Percentiles rank a stretch among this genome's conserved stretches.
These are phyloP conservation scores for Gymnopilus dilepis DNA, from an alignment of 768 basidiomycete species.

Conservation along the genomic window DNA sequence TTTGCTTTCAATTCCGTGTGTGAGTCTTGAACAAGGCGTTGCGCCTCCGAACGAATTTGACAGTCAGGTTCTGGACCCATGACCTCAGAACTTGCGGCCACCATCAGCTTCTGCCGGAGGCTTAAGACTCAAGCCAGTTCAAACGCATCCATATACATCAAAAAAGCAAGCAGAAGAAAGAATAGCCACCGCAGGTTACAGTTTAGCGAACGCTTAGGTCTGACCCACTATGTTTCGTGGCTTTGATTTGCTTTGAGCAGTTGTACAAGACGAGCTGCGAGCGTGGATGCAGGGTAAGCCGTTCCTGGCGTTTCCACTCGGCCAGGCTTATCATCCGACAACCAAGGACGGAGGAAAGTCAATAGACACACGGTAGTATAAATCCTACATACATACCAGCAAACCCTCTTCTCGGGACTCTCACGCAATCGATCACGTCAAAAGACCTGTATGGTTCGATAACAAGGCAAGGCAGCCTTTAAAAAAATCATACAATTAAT, in stretches of 20 bases:
- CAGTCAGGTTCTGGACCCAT: slow-evolving; percentile 13
- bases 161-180: neutral
- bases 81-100: slow-evolving; percentile 16
- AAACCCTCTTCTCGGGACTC: slow-evolving; percentile 13
- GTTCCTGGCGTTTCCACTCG: slow-evolving; percentile 8
- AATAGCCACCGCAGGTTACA: neutral
- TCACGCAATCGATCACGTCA: slow-evolving; percentile 23
- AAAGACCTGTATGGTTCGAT: slow-evolving; percentile 7
- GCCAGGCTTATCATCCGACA: slow-evolving; percentile 23
- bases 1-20: slow-evolving; percentile 10
- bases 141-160: neutral
- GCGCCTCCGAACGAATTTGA: slow-evolving; percentile 3
- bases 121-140: slow-evolving; percentile 11
- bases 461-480: slow-evolving; percentile 13
- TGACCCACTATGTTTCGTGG: neutral
- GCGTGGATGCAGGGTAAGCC: neutral
- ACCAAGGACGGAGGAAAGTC: slow-evolving; percentile 21
- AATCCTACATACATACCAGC: slow-evolving; percentile 5
- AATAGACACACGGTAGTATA: slow-evolving; percentile 13
- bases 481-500: neutral
- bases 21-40: neutral
- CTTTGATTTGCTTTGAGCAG: neutral
- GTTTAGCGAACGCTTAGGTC: neutral
- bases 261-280: neutral
- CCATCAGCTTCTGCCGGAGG: slow-evolving; percentile 15